These are phyloP conservation scores for Alternaria infectoria DNA, from an alignment of 2,329 filamentous ascomycete genomes.

Conservation along the genomic window DNA sequence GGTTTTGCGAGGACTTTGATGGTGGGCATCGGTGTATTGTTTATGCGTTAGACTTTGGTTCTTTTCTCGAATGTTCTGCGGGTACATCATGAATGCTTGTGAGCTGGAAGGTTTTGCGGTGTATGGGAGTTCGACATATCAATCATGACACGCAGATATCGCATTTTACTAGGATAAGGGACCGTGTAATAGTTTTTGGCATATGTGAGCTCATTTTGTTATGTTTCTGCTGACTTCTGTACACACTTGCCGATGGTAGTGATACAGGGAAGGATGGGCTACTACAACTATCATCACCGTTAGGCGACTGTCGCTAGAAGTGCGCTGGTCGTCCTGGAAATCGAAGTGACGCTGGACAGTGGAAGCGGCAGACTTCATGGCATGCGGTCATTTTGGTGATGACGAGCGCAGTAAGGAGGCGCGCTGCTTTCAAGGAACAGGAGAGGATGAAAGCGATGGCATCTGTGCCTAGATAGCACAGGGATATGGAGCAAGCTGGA, in stretches of 20 bases:
- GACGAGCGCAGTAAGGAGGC: background rate
- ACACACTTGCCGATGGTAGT: background rate
- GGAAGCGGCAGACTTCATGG: background rate
- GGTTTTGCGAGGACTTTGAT: background rate
- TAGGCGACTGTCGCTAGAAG: background rate
- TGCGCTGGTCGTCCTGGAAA: background rate
- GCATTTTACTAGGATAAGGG: background rate
- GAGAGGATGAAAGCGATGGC: background rate
- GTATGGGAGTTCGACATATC: rapidly evolving
- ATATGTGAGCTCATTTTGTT: background rate
- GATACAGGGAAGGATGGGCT: background rate
- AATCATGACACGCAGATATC: background rate
- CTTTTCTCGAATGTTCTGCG: background rate
- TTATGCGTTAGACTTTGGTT: background rate
- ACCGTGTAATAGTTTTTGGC: background rate
- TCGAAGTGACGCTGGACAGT: background rate
- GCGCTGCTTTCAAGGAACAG: background rate
- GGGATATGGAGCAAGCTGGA: too few species aligned
- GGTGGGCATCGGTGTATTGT: background rate
- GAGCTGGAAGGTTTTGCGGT: background rate
- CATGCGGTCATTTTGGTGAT: background rate
- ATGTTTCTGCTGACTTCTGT: background rate
- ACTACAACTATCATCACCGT: background rate
- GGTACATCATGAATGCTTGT: background rate
- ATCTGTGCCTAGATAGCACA: too few species aligned